phyloP scores from a whole-genome alignment of 805 yeast genomes.

The Kodamaea kakaduensis region DNA sequence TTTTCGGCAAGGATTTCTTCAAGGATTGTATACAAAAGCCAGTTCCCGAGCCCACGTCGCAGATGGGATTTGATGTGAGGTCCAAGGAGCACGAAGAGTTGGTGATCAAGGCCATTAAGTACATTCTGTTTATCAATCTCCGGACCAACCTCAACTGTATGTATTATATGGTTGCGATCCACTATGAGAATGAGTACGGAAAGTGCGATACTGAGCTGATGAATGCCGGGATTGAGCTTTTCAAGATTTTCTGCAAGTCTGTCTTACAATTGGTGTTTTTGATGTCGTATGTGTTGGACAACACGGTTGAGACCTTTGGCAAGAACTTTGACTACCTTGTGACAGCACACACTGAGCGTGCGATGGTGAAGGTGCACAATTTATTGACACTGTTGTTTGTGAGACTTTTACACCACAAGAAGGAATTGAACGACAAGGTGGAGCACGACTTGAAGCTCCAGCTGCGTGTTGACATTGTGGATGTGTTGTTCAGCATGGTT shows the following conservation, averaged over 20 bases:
- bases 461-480: slow-evolving; percentile 28
- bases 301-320: slow-evolving; percentile 40
- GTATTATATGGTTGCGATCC: slow-evolving; percentile 38
- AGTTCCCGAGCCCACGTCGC: slow-evolving; percentile 15
- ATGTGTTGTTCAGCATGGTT: slow-evolving; percentile 28
- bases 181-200: slow-evolving; percentile 33
- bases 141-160: slow-evolving; percentile 39
- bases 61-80: slow-evolving; percentile 15
- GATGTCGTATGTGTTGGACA: slow-evolving; percentile 41
- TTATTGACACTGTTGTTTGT: slow-evolving; percentile 38
- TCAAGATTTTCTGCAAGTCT: slow-evolving; percentile 37
- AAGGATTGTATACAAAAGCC: slow-evolving; percentile 35
- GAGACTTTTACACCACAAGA: slow-evolving; percentile 36
- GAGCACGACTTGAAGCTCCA: slow-evolving; percentile 13
- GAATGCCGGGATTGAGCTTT: slow-evolving; percentile 39
- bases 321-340: slow-evolving; percentile 34
- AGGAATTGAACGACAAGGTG: slow-evolving; percentile 24
- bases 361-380: slow-evolving; percentile 39
- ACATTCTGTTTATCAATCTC: slow-evolving; percentile 32
- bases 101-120: slow-evolving; percentile 33
- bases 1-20: slow-evolving; percentile 42
- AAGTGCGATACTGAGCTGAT: slow-evolving; percentile 27
- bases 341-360: slow-evolving; percentile 35
- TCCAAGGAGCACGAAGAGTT: slow-evolving; percentile 25
- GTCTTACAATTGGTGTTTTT: slow-evolving; percentile 41